Base-by-base conservation (phyloP, 169 alveolate species). In the Miamiensis avidus region DNA sequence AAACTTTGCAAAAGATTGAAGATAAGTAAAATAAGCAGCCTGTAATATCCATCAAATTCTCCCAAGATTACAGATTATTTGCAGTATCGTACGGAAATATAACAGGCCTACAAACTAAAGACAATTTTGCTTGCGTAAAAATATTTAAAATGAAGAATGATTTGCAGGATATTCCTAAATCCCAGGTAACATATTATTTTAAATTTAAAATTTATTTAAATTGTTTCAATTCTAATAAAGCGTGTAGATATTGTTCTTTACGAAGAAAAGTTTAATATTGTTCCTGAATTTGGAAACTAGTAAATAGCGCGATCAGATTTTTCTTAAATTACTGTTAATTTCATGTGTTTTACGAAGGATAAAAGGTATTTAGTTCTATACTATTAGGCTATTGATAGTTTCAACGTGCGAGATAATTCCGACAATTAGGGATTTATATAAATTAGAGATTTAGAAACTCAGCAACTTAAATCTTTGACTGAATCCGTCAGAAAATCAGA, bases 1-100 rank as follows among this genome's bases (percentile, higher is more conserved):
- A 89, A 26, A 82, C 88, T 11, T 74, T 83, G 29, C 30, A 79
- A 27, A 82, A 79, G 75, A 85, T 90, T 11, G 89, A 93, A 74
- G 93, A 89, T n/a, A 84, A 85, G 75, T 75, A 89, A 6, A 15
- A 73, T 1, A 92, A 91, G 34, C 88, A 92, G 28, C 93, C 96
- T 0, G 95, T 95, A 34, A 72, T 95, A 34, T 69, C 89, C 27
- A 89, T 91, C 0, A 91, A 91, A 87, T 95, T 93, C 84, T 86
- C 93, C 11, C 79, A 49, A 49, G 20, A 20, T 49, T 49, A 49
- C 20, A 49, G 20, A 49, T 49, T 11, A 49, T 49, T 49, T 20
- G 69, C 69, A 11, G 69, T 49, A 11, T 49, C 69, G 4, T 49
- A 11, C 20, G 4, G 26, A 11, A 11, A 49, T 20, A 49, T 4